Base-by-base conservation (phyloP, 257 asterid species). In the Solanum chmielewskii region DNA sequence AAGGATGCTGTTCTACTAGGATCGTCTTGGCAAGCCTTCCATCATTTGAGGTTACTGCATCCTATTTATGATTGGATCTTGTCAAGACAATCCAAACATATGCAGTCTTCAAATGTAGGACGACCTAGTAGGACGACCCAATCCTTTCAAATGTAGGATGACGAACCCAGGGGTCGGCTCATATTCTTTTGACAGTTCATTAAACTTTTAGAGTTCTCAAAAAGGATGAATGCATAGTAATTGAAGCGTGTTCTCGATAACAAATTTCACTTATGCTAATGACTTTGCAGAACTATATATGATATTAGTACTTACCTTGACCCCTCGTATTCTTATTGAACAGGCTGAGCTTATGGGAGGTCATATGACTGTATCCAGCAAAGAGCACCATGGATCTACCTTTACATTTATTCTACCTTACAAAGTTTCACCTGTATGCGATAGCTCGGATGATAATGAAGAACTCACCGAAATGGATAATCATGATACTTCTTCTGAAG, bases 341-440 rank as follows among this genome's bases (percentile, higher is more conserved):
- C 91, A 95, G 98, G 99, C 94, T 88, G 99, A 96, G 91, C 99
- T 96, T 85, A 96, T 96, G 99, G 99, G 99, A 15, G 99, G 99
- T 87, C 93, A 90, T 69, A 94, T 96, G 56, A 92, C 98, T 0
- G 98, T 96, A 41, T 91, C 95, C 10, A 95, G 98, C 87, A 89
- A 88, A 74, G 99, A 93, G 85, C 91, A 94, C 82, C 86, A 89
- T 21, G 99, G 99, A 11, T 96, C 98, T 3, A 96, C 95, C 84
- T 96, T 96, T 85, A 95, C 98, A 31, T 96, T 96, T 85, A 88
- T 95, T 47, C 88, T 96, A 31, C 98, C 99, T 76, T 93, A 95
- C 91, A 96, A 91, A 87, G 94, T 94, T 52, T 96, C 98, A 10
- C 90, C 91, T 11, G 49, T 74, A 49, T 90, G 90, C 56, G 98